phyloP scores from a whole-genome alignment of 306 rosid genomes.

The Trifolium subterraneum region DNA sequence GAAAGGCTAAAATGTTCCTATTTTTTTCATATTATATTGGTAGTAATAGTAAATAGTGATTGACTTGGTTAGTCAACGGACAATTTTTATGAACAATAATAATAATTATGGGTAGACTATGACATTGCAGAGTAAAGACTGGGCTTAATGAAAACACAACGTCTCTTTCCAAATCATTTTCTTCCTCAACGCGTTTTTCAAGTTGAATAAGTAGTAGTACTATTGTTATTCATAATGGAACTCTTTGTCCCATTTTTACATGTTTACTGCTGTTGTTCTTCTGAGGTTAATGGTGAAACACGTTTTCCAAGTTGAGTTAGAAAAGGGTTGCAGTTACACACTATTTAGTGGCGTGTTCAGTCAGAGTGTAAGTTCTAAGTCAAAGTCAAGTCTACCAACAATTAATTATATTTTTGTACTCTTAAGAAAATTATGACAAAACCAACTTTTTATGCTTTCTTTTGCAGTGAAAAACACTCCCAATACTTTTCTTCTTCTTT shows the following conservation, averaged over 20 bases:
- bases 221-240: too few species aligned
- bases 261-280: too few species aligned
- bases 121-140: constrained; percentile 12
- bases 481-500: background rate
- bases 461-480: constrained; percentile 23
- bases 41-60: background rate
- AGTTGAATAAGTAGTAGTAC: constrained; percentile 1
- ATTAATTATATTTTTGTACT: background rate
- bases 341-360: background rate
- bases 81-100: background rate
- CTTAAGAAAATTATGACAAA: background rate
- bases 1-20: constrained; percentile 13
- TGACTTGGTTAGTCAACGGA: constrained; percentile 9
- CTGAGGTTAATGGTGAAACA: too few species aligned
- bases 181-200: constrained; percentile 28
- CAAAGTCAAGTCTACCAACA: background rate
- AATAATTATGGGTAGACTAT: background rate
- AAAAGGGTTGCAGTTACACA: background rate
- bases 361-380: constrained; percentile 17
- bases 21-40: too few species aligned
- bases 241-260: too few species aligned
- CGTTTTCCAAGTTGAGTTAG: background rate
- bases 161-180: background rate
- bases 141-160: background rate
- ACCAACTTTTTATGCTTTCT: constrained; percentile 22